A percentile compares a stretch with the other conserved stretches of the same genome.
Conservation (phyloP, 2,329 filamentous ascomycete species). For the Arthroderma uncinatum region DNA sequence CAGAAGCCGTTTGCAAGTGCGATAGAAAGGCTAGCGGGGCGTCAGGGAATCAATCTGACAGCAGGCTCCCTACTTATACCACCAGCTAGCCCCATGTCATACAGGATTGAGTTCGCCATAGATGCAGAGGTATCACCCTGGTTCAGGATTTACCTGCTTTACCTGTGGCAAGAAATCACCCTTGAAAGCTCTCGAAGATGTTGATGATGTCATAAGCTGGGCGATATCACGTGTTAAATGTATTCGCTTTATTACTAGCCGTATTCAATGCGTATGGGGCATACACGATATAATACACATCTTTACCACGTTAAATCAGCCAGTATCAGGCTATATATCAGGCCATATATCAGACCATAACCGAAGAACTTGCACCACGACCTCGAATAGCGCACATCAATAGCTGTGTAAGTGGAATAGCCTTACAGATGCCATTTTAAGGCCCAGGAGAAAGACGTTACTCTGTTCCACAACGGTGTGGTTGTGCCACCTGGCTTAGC, state of each 20-base stretch:
- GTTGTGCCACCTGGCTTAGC: background rate
- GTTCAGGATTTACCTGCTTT: background rate
- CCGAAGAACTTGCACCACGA: too few species aligned
- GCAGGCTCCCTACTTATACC: background rate
- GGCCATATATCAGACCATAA: too few species aligned
- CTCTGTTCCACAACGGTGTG: background rate
- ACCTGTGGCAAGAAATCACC: background rate
- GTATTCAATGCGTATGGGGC: background rate
- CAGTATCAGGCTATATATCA: too few species aligned
- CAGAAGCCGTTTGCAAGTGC: background rate
- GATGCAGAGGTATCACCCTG: background rate
- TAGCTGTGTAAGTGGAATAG: background rate
- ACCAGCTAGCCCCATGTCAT: background rate
- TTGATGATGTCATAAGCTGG: background rate
- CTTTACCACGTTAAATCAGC: too few species aligned
- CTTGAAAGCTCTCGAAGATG: background rate
- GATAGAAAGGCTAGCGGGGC: background rate
- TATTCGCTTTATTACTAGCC: background rate
- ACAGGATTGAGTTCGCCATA: background rate
- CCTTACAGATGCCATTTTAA: background rate
- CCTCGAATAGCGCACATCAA: background rate
- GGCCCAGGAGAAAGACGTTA: background rate
- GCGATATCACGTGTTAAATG: background rate
- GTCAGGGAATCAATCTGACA: constrained; percentile 5
- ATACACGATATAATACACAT: background rate